Percentiles rank a stretch among this genome's conserved stretches.
These are phyloP conservation scores for Fonsecaea erecta DNA, from an alignment of 2,329 filamentous ascomycete genomes.

Conservation along the genomic window DNA sequence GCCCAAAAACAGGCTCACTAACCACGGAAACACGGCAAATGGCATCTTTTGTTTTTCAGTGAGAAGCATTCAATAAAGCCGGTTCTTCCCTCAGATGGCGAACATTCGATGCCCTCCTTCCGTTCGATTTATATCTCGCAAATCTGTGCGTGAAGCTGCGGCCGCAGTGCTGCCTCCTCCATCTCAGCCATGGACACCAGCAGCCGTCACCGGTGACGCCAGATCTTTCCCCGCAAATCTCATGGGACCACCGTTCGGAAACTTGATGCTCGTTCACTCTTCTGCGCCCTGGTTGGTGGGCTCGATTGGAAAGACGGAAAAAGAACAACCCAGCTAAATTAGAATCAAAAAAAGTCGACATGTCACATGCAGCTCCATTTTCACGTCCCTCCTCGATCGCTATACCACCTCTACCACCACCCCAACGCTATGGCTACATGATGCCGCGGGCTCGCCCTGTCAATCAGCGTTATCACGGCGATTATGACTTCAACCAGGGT, in stretches of 20 bases:
- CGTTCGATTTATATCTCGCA: background rate
- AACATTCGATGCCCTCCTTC: background rate
- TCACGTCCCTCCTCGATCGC: background rate
- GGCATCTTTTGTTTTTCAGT: background rate
- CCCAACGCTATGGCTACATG: constrained; percentile 8
- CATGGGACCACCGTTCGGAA: background rate
- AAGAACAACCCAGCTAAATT: background rate
- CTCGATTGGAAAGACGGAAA: background rate
- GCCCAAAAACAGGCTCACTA: background rate
- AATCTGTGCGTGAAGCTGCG: background rate
- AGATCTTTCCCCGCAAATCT: background rate
- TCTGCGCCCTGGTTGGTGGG: background rate
- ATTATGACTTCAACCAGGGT: constrained; percentile 3
- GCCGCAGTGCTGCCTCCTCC: background rate
- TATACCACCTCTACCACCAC: constrained; percentile 14
- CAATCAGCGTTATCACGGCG: constrained; percentile 3
- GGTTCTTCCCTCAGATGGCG: background rate
- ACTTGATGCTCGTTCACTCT: background rate
- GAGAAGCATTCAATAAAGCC: background rate
- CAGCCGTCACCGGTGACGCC: background rate
- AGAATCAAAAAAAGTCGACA: background rate
- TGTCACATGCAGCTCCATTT: background rate
- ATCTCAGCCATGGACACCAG: background rate
- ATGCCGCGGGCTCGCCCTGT: constrained; percentile 8
- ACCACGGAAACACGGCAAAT: constrained; percentile 6